phyloP scores from a whole-genome alignment of 2,329 filamentous ascomycete species.

The Madurella mycetomatis region DNA sequence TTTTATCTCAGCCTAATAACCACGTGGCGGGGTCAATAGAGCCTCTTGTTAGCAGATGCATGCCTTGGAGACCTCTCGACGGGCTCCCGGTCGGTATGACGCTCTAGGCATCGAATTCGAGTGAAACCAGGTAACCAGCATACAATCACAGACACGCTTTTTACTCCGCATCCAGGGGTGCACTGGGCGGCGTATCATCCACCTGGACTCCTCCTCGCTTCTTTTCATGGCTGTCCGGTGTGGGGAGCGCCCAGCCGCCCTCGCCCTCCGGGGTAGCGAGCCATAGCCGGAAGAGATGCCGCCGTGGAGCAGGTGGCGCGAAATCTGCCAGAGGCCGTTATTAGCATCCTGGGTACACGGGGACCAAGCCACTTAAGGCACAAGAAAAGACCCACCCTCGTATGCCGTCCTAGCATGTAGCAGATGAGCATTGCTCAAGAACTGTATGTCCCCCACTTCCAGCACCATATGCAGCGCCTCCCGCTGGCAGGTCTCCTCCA shows the following conservation, averaged over 20 bases:
- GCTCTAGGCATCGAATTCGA: not conserved
- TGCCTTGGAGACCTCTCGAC: too few relatives aligned
- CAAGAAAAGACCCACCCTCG: conserved; percentile 40
- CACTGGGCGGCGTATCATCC: conserved; percentile 69
- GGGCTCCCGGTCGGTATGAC: too few relatives aligned
- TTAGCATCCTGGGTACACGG: too few relatives aligned
- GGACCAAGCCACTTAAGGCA: not conserved
- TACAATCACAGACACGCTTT: not conserved
- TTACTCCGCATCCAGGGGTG: conserved; percentile 73
- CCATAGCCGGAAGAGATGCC: conserved; percentile 82
- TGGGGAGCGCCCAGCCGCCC: conserved; percentile 81
- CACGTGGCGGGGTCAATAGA: too few relatives aligned
- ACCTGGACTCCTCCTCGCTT: conserved; percentile 89
- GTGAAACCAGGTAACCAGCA: not conserved
- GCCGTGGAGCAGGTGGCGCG: conserved; percentile 61
- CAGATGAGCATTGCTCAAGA: conserved; percentile 74
- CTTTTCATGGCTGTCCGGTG: conserved; percentile 75
- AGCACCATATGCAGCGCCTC: conserved; percentile 79
- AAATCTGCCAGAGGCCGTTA: conserved; percentile 35
- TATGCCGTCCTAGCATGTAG: conserved; percentile 80
- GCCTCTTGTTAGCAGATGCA: too few relatives aligned
- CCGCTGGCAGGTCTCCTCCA: conserved; percentile 71
- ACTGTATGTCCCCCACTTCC: conserved; percentile 84
- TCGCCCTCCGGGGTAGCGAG: conserved; percentile 75
- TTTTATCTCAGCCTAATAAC: too few relatives aligned